Percentiles rank a stretch among this genome's conserved stretches.
Evolutionary conservation across 441 rosid species (phyloP).

Genomic region (Adansonia madagascariensis): DNA sequence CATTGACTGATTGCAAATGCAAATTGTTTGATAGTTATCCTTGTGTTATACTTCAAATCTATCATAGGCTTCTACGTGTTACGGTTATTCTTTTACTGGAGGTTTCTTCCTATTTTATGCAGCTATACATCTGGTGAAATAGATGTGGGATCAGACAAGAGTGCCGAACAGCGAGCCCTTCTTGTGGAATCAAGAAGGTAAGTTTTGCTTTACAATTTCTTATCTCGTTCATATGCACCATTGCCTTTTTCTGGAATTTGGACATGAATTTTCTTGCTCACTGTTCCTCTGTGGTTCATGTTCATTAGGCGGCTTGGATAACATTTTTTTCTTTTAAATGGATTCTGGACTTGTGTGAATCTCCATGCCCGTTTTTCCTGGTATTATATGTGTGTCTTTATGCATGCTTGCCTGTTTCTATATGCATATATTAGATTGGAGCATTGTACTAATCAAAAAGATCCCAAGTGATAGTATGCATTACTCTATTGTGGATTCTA

Average conservation of each 20-base stretch:
- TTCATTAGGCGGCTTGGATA: background rate
- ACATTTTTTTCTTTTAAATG: background rate
- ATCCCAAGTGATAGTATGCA: background rate
- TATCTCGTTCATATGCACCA: background rate
- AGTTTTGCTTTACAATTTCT: conserved; percentile 18
- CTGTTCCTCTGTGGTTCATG: background rate
- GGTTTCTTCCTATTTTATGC: conserved; percentile 32
- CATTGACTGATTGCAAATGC: conserved; percentile 1
- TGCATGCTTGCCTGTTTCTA: background rate
- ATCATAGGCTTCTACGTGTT: conserved; percentile 4
- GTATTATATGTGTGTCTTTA: background rate
- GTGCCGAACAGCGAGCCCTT: conserved; percentile 62
- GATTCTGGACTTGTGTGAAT: conserved; percentile 7
- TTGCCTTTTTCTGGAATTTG: background rate
- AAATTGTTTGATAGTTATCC: conserved; percentile 3
- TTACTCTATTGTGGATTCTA: background rate
- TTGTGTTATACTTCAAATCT: conserved; percentile 2
- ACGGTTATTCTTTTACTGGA: conserved; percentile 15
- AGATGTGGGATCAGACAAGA: conserved; percentile 49
- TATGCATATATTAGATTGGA: background rate
- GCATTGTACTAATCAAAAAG: background rate
- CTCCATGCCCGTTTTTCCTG: background rate
- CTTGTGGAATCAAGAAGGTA: conserved; percentile 85
- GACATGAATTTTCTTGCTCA: background rate
- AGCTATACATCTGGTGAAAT: conserved; percentile 64